phyloP scores from a whole-genome alignment of 345 rosid species.

The Populus davidiana region DNA sequence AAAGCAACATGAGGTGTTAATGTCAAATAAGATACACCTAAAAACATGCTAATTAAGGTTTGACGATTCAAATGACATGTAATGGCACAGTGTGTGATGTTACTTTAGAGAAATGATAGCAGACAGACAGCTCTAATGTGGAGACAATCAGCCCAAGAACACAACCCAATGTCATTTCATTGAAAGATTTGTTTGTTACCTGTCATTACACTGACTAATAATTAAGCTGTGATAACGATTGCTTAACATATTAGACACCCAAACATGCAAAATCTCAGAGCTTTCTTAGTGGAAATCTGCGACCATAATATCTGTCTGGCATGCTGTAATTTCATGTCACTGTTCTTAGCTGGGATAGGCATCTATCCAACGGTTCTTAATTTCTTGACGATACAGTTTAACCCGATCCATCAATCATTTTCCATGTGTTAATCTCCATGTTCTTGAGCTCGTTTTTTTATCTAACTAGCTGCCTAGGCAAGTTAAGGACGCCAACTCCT shows the following conservation, averaged over 20 bases:
- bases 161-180: not conserved
- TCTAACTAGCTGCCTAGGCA: not conserved
- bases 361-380: not conserved
- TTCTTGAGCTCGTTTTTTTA: not conserved
- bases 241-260: too few relatives aligned
- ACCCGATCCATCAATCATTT: constrained; percentile 14
- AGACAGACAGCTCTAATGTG: not conserved
- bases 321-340: not conserved
- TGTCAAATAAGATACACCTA: not conserved
- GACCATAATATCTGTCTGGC: not conserved
- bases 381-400: not conserved
- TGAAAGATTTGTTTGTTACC: not conserved
- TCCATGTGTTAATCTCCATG: not conserved
- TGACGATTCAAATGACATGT: not conserved
- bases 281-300: not conserved
- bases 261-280: not conserved
- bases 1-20: too few relatives aligned
- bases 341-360: not conserved
- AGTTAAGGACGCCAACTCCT: too few relatives aligned
- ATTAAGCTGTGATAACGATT: not conserved
- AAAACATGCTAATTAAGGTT: not conserved
- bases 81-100: not conserved
- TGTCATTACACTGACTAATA: not conserved
- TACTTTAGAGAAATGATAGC: not conserved
- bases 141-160: not conserved